A percentile compares a stretch with the other conserved stretches of the same genome.
Evolutionary conservation across 805 yeast species (phyloP).

Genomic region (Cyberlindnera sargentensis): DNA sequence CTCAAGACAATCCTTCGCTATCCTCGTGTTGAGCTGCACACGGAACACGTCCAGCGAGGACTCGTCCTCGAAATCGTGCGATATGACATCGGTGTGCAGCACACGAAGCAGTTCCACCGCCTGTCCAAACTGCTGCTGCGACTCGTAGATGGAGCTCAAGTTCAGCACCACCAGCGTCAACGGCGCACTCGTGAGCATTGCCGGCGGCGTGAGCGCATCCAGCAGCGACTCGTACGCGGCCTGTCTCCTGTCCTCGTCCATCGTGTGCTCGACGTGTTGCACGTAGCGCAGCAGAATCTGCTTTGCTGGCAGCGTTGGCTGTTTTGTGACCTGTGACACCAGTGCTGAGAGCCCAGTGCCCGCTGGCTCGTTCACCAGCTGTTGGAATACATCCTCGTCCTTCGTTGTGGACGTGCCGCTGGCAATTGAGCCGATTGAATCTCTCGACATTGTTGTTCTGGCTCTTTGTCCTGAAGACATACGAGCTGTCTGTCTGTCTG

Average conservation of each 20-base stretch:
- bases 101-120: conserved; percentile 8
- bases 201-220: conserved; percentile 16
- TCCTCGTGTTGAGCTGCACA: conserved; percentile 12
- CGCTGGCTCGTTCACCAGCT: conserved; percentile 1
- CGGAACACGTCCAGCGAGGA: conserved; percentile 9
- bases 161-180: conserved; percentile 9
- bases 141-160: conserved; percentile 11
- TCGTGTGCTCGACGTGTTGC: conserved; percentile 1
- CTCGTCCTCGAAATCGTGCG: conserved; percentile 12
- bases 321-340: conserved; percentile 13
- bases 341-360: conserved; percentile 1
- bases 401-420: conserved; percentile 7
- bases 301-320: conserved; percentile 16
- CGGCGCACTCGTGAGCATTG: conserved; percentile 8
- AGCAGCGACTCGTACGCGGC: conserved; percentile 8
- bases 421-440: conserved; percentile 10
- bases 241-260: background rate
- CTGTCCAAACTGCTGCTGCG: background rate
- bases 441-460: conserved; percentile 10
- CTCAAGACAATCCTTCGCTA: conserved; percentile 12
- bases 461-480: background rate
- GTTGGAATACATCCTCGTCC: conserved; percentile 9
- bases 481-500: too few relatives aligned
- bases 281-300: conserved; percentile 9
- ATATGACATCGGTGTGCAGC: conserved; percentile 11